phyloP scores from a whole-genome alignment of 192 early-diverging fungal species.

The Dispira parvispora region DNA sequence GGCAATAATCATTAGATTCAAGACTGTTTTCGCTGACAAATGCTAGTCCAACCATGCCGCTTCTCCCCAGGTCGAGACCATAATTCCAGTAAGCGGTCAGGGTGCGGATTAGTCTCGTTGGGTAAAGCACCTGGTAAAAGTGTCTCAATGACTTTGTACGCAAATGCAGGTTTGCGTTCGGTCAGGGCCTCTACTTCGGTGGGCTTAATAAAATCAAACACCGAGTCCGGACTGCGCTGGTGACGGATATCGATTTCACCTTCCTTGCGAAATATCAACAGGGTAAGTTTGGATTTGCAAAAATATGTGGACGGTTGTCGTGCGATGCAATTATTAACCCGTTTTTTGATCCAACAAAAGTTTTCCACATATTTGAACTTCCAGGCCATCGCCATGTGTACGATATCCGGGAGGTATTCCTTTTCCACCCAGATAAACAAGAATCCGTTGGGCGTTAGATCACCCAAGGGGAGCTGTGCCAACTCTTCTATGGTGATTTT shows the following conservation, averaged over 20 bases:
- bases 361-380: conserved; percentile 90
- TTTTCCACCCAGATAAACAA: conserved; percentile 93
- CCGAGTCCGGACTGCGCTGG: conserved; percentile 84
- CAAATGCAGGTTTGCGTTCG: too few relatives aligned
- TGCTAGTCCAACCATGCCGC: too few relatives aligned
- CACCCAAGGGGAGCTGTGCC: conserved; percentile 19
- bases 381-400: conserved; percentile 57
- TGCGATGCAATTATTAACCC: conserved; percentile 66
- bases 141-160: too few relatives aligned
- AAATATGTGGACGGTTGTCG: conserved; percentile 54
- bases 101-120: too few relatives aligned
- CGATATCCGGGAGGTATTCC: conserved; percentile 69
- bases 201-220: conserved; percentile 91
- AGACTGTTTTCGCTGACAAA: too few relatives aligned
- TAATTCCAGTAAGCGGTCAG: too few relatives aligned
- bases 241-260: conserved; percentile 84
- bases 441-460: conserved; percentile 61
- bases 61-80: too few relatives aligned
- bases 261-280: conserved; percentile 76
- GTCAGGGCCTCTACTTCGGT: conserved; percentile 13
- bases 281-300: conserved; percentile 69
- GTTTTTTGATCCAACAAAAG: conserved; percentile 87
- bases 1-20: too few relatives aligned
- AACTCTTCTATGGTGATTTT: conserved; percentile 51
- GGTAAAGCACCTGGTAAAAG: too few relatives aligned